Base-by-base conservation (phyloP, 257 asterid genomes). In the Solanum corneliomulleri region DNA sequence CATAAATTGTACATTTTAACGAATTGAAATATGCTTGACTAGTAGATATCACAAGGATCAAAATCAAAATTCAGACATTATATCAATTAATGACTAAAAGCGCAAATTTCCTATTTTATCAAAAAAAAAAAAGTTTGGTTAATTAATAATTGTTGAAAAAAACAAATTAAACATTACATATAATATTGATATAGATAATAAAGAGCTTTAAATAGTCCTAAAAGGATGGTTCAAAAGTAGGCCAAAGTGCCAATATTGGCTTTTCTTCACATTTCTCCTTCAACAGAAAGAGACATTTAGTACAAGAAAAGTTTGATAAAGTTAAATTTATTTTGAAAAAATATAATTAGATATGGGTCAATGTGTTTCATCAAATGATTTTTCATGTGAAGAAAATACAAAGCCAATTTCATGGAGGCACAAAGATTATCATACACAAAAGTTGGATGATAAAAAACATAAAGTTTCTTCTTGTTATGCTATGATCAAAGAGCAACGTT, bases 401-500 rank as follows among this genome's bases (percentile, higher is more conserved):
- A 76, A 41, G 15, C 5, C 35, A 44, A 44, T 62, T 86, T 37
- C 47, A 15, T 41, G 84, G 77, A 44, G 35, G 31, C 14, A 44
- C 2, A 7, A 72, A 85, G 82, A 86, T 47, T 47, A 47, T 41
- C 23, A 81, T 0, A 64, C 9, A 31, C 86, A 29, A 77, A 52
- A 85, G 18, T 81, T 69, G 76, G 76, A 86, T 20, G 47, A 45
- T 8, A 88, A 45, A 86, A 47, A 80, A 47, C 68, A 47, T 16
- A 80, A 47, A 29, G 29, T 47, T 80, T 80, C 84, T 29, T 6
- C 20, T 37, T 85, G 89, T 84, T 87, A 89, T 68, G 44, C 86
- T 12, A 77, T 91, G 45, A 76, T 91, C 0, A 89, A 83, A 87
- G 91, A 91, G 81, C 85, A 87, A 56, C 84, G 90, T 25, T 89